phyloP scores from a whole-genome alignment of 1,284 basidiomycete species.

The Coniferiporia weirii region DNA sequence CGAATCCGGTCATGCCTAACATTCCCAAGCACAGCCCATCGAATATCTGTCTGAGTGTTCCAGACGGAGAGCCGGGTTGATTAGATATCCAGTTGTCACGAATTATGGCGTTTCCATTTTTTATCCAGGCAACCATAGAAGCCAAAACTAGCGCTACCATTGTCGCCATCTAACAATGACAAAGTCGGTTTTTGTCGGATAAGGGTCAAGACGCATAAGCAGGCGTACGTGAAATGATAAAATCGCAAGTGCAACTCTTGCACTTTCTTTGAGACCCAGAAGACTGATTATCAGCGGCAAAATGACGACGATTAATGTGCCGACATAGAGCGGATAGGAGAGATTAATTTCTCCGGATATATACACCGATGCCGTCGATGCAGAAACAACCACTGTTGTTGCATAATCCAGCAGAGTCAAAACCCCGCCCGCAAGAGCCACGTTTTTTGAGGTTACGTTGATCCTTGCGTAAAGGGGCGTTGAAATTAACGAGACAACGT shows the following conservation, averaged over 20 bases:
- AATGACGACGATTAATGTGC: conserved; percentile 44
- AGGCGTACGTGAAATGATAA: conserved; percentile 51
- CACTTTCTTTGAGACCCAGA: conserved; percentile 56
- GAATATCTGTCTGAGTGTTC: conserved; percentile 45
- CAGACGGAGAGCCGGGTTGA: conserved; percentile 26
- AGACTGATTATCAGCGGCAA: conserved; percentile 52
- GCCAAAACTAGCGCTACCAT: conserved; percentile 51
- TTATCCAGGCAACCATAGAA: conserved; percentile 46
- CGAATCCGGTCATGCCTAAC: conserved; percentile 64
- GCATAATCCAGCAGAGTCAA: conserved; percentile 61
- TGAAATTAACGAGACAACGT: too few relatives aligned
- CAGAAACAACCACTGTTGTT: conserved; percentile 62
- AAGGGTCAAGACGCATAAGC: background rate
- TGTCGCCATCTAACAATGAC: conserved; percentile 39
- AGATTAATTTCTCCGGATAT: conserved; percentile 54
- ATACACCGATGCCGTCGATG: conserved; percentile 62
- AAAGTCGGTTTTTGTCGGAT: background rate
- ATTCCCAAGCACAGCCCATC: conserved; percentile 63
- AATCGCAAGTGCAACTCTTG: conserved; percentile 49
- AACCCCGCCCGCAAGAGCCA: conserved; percentile 56
- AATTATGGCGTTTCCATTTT: conserved; percentile 42
- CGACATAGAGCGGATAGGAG: conserved; percentile 48
- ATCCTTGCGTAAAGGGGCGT: conserved; percentile 33
- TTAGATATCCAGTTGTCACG: conserved; percentile 49
- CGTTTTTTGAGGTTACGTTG: conserved; percentile 54